Evolutionary conservation across 768 basidiomycete genomes (phyloP).

Genomic region (Gymnopilus dilepis): DNA sequence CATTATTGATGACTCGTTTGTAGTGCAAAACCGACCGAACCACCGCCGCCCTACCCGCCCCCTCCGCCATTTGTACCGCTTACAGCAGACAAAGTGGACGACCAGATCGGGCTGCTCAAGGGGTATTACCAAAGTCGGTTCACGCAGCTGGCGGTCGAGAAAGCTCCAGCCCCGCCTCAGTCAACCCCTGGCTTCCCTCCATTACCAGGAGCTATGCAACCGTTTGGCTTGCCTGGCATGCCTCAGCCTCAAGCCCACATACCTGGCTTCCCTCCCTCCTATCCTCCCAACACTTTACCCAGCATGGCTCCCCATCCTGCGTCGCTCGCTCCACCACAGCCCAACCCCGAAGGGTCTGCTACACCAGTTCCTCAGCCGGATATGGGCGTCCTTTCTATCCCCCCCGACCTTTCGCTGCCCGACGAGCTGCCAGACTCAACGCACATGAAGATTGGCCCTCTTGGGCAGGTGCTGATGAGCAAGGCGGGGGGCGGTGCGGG

Average conservation of each 20-base stretch:
- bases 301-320: slow-evolving; percentile 10
- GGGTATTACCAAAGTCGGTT: slow-evolving; percentile 72
- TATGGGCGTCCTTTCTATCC: background rate
- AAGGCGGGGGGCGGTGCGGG: slow-evolving; percentile 50
- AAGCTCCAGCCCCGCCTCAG: too few relatives aligned
- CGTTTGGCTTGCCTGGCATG: slow-evolving; percentile 23
- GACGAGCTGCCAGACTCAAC: slow-evolving; percentile 66
- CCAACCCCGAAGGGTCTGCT: slow-evolving; percentile 12
- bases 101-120: slow-evolving; percentile 87
- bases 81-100: slow-evolving; percentile 63
- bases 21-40: slow-evolving; percentile 72
- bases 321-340: slow-evolving; percentile 13
- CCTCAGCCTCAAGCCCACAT: slow-evolving; percentile 24
- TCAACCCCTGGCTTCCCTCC: too few relatives aligned
- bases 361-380: background rate
- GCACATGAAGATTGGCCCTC: slow-evolving; percentile 77
- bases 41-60: slow-evolving; percentile 83
- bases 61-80: slow-evolving; percentile 84
- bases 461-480: slow-evolving; percentile 66
- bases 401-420: slow-evolving; percentile 47
- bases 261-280: slow-evolving; percentile 16
- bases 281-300: background rate
- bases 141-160: slow-evolving; percentile 41
- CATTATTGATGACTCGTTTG: too few relatives aligned
- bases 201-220: background rate